Evolutionary conservation across 192 early-diverging fungal species (phyloP), one percentile per base, ranked within the genome.

Genomic region (Umbelopsis vinacea): DNA sequence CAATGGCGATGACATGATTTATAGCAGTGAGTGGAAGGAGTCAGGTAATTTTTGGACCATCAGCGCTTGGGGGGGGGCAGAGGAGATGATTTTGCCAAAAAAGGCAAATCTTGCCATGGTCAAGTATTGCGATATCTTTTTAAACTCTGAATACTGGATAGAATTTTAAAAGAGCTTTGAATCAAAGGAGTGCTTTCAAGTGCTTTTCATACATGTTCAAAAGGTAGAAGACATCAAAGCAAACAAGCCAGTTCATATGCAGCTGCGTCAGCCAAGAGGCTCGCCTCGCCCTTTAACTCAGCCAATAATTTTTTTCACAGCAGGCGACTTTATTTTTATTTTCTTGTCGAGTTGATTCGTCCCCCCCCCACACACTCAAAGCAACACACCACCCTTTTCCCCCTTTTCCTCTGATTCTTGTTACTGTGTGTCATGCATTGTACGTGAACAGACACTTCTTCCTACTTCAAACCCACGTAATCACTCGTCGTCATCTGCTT

Each of bases 1-100:
- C 57, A 63, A 35, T 38, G 57, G 57, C 26, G 57, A 63, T 63
- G 57, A 63, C 57, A 63, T 63, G 57, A 63, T 63, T 63, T 37
- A 50, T 6, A 21, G 48, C 48, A 48, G 47, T 4, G 29, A 17
- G 19, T 17, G 5, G 48, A 17, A 0, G 48, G 57, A 24, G 54
- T 7, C 15, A 54, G 26, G 7, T 54, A 24, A 26, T 22, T 22
- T 3, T 19, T 52, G 24, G 26, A 23, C 26, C 53, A 7, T 26
- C 53, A 54, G 23, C 53, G 40, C 6, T 43, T 43, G 40, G 40
- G 40, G 40, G 40, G 38, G 8, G 38, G 5, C n/a, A n/a, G n/a
- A n/a, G n/a, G 57, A 63, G 29, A 37, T 63, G 33, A 63, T 63
- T 63, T 63, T 26, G 10, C 57, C 57, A 37, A 37, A 63, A 63